Evolutionary conservation across 108 stramenopile genomes (phyloP), one percentile per base, ranked within the genome.

Genomic region (Ochromonas danica): DNA sequence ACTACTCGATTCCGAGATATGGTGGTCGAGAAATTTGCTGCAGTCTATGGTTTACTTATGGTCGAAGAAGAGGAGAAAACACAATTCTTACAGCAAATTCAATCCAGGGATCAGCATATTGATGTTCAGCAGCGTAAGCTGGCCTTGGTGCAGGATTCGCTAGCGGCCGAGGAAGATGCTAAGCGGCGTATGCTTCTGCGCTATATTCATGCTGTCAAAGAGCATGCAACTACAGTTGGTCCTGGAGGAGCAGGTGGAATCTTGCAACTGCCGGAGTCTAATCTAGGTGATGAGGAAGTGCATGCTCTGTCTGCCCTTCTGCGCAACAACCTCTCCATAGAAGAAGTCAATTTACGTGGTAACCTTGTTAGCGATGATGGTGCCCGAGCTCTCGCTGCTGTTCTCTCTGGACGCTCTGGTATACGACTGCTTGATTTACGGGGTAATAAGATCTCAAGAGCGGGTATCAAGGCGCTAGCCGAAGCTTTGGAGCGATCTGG

Each of bases 171-270:
- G 77, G 93, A 94, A 82, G 93, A 94, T 60, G 92, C 93, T 22
- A 92, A 92, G 88, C 84, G 92, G 3, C 83, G 91, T 0, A 91
- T 91, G 40, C 85, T 94, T 28, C 80, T 92, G 25, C 83, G 91
- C 43, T 94, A 94, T 79, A 87, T 93, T 1, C 91, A 91, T 40
- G 90, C 91, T 31, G 91, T 92, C 22, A 92, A 91, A 78, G 89
- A 89, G 0, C 86, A 89, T 14, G 90, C 72, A 10, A 60, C 22
- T 6, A 33, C 25, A 6, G 10, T 41, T 41, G 22, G 27, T 33
- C 14, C 3, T 10, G 72, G 72, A 39, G 82, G 86, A 30, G 88
- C 83, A 28, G 82, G 86, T 22, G 91, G 90, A n/a, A 51, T 81
- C 42, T 42, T 92, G 39, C 80, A 90, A 83, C 83, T 93, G 33